A percentile compares a stretch with the other conserved stretches of the same genome.
Conservation (phyloP, 2,329 filamentous ascomycete genomes). For the Claviceps sp. region DNA sequence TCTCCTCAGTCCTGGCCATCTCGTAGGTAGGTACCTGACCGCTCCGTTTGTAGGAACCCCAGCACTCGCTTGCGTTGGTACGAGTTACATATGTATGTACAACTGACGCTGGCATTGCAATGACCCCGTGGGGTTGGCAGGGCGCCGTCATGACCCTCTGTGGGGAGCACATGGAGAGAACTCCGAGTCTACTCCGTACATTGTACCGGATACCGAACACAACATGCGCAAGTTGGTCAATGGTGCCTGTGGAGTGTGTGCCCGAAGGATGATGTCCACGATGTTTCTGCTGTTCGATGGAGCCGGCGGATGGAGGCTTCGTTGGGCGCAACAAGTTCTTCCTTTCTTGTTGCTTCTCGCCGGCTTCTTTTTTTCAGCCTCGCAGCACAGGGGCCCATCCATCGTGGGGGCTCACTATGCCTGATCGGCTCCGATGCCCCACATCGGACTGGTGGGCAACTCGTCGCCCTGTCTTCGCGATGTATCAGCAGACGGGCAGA, state of each 20-base stretch:
- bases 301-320: slow-evolving; percentile 14
- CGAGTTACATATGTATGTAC: not conserved
- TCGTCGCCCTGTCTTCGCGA: slow-evolving; percentile 6
- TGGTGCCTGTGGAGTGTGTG: too few species aligned
- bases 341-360: slow-evolving; percentile 11
- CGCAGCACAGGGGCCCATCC: not conserved
- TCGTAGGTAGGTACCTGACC: slow-evolving; percentile 8
- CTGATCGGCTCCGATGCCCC: slow-evolving; percentile 4
- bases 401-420: slow-evolving; percentile 6
- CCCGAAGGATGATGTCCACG: not conserved
- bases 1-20: slow-evolving; percentile 11
- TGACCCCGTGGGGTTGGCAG: not conserved
- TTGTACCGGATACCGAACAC: too few species aligned
- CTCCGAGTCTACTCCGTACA: too few species aligned
- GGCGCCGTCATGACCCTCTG: slow-evolving; percentile 1
- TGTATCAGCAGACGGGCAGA: slow-evolving; percentile 11
- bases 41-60: slow-evolving; percentile 16
- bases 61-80: not conserved
- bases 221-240: too few species aligned
- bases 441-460: slow-evolving; percentile 3
- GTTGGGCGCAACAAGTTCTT: slow-evolving; percentile 9
- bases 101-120: too few species aligned
- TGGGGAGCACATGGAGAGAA: too few species aligned
- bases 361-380: slow-evolving; percentile 5
- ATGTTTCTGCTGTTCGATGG: slow-evolving; percentile 7